Base-by-base conservation (phyloP, 306 rosid species). In the Quercus alba region DNA sequence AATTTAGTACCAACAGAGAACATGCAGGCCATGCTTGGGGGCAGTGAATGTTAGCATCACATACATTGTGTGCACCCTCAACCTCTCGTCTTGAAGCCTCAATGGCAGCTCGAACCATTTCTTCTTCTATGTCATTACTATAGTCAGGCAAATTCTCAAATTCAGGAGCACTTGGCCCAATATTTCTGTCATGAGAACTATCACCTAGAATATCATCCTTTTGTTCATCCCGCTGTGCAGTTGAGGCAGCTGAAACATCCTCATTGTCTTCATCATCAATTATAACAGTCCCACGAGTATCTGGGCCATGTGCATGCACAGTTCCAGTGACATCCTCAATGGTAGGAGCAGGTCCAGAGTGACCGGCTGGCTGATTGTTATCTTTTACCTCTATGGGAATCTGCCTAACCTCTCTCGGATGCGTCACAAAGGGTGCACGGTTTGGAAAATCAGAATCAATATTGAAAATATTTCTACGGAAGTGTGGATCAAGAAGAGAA, bases 51-150 rank as follows among this genome's bases (percentile, higher is more conserved):
- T 63, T 56, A 66, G 72, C 20, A 35, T 35, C 61, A 81, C 92
- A 74, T 89, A 93, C 97, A 85, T 38, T 66, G 75, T 88, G 85
- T 51, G 78, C 78, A 81, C 56, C 92, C 84, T 82, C 93, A 68
- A 83, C 92, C 75, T 95, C 99, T 77, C 77, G 59, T 74, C 78
- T 90, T 79, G 99, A 95, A 85, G 98, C 98, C 80, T 93, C 98
- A 67, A 95, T 93, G 75, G 98, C 99, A 81, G 99, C 98, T 58
- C 86, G 97, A 44, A 95, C 82, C 97, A 95, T 95, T 87, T 93
- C 94, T 88, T 95, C 99, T 86, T 95, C 99, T 83, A 91, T 89
- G 78, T 95, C 99, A 84, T 93, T 90, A 68, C 76, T 56, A 80
- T 79, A 76, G 79, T 94, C 88, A 31, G 82, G 90, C 51, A 85